Percentiles rank a stretch among this genome's conserved stretches.
Conservation (phyloP, 2,329 filamentous ascomycete genomes). For the Microsporum audouinii region DNA sequence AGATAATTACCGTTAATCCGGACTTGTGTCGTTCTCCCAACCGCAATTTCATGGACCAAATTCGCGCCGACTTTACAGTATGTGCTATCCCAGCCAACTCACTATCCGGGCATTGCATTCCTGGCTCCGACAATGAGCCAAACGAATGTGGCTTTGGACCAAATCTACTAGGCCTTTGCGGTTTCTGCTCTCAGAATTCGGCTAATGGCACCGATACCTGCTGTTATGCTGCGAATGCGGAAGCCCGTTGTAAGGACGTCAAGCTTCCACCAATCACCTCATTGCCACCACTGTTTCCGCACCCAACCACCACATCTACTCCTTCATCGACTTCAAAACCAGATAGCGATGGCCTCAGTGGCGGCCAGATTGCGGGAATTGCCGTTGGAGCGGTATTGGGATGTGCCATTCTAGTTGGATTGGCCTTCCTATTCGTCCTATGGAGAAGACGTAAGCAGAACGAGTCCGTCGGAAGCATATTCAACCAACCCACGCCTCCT, state of each 20-base stretch:
- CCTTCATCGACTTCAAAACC: slow-evolving; percentile 29
- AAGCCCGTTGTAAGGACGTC: slow-evolving; percentile 62
- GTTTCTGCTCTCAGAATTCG: slow-evolving; percentile 72
- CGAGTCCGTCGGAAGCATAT: slow-evolving; percentile 55
- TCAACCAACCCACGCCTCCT: slow-evolving; percentile 77
- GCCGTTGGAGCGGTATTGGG: slow-evolving; percentile 70
- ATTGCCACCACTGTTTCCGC: slow-evolving; percentile 47
- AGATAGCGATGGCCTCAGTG: slow-evolving; percentile 26
- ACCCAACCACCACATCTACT: slow-evolving; percentile 54
- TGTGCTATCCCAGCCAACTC: slow-evolving; percentile 75
- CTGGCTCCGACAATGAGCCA: slow-evolving; percentile 67
- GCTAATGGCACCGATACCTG: slow-evolving; percentile 91
- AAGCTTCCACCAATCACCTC: slow-evolving; percentile 57
- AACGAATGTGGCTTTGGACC: slow-evolving; percentile 74
- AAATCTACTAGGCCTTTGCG: slow-evolving; percentile 64
- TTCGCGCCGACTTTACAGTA: slow-evolving; percentile 83
- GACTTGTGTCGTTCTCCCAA: slow-evolving; percentile 59
- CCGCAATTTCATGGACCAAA: slow-evolving; percentile 57
- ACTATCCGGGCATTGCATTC: slow-evolving; percentile 62
- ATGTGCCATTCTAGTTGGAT: slow-evolving; percentile 54
- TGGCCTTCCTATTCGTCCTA: slow-evolving; percentile 48
- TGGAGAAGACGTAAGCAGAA: slow-evolving; percentile 45
- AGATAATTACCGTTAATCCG: slow-evolving; percentile 64
- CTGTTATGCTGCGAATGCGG: slow-evolving; percentile 72
- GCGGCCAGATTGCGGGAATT: slow-evolving; percentile 67